Evolutionary conservation across 2,329 filamentous ascomycete species (phyloP), one percentile per base, ranked within the genome.

Genomic region (Domatiomyces catenatus): DNA sequence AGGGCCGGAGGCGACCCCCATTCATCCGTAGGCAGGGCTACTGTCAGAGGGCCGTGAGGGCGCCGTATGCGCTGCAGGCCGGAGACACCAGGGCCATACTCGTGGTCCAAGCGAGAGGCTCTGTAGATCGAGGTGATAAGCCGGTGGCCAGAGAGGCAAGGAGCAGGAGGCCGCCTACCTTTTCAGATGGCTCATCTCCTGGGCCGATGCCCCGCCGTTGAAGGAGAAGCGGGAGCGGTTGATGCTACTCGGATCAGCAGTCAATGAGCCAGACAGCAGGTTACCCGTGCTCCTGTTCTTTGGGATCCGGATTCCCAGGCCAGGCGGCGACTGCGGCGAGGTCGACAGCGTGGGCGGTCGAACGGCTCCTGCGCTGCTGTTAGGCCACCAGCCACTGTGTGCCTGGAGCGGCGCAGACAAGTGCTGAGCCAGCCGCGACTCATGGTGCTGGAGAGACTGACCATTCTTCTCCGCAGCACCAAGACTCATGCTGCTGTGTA

Each of bases 61-160:
- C 95, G 90, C 65, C 92, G 85, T 66, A 98, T 98, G 62, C 92
- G 84, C 64, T 89, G 84, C 63, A 98, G 76, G 58, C 92, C 89
- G 51, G 87, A 93, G 44, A 83, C 76, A 50, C 86, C 86, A 56
- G 92, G 71, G 60, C 86, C 86, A 74, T 92, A 85, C 63, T 94
- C 88, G 69, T 90, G 86, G 68, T 90, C 88, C 64, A 93, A 77
- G 64, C 94, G 77, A 62, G 87, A 80, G 62, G 86, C 86, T 72
- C 86, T 93, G 54, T 50, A 46, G 42, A 54, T 49, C 47, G 19
- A 52, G 48, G 20, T 24, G 44, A 46, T 48, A 32, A 28, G 45
- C 36, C 3, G 3, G 26, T 26, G 45, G 19, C 20, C 20, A 17
- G 20, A 8, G 19, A 32, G 6, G 5, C 28, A 4, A 49, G 42